These are phyloP conservation scores for Alternaria hordeiaustralica DNA, from an alignment of 2,329 filamentous ascomycete species.

Conservation along the genomic window DNA sequence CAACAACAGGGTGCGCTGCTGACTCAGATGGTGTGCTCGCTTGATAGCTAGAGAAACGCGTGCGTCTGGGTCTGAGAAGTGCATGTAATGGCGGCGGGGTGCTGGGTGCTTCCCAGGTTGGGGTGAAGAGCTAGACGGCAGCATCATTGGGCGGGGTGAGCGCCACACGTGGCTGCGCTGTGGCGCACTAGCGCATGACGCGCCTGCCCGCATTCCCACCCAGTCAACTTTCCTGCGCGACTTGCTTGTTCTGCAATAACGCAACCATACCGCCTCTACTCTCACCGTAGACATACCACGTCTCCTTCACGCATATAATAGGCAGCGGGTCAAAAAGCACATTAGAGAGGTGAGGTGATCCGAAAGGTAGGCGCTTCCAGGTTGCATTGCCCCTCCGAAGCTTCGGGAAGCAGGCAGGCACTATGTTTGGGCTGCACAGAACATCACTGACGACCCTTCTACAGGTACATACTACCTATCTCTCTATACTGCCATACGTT, in stretches of 20 bases:
- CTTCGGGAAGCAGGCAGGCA: conserved; percentile 23
- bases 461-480: neutral
- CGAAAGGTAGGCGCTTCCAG: neutral
- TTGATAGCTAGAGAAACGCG: too few relatives aligned
- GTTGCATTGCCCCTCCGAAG: conserved; percentile 6
- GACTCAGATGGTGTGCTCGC: too few relatives aligned
- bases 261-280: neutral
- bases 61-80: too few relatives aligned
- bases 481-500: neutral
- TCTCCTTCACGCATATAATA: neutral
- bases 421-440: neutral
- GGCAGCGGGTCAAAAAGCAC: too few relatives aligned
- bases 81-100: too few relatives aligned
- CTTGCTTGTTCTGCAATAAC: neutral
- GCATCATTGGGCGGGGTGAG: too few relatives aligned
- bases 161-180: conserved; percentile 4
- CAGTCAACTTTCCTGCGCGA: conserved; percentile 9
- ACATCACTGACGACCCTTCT: neutral
- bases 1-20: too few relatives aligned
- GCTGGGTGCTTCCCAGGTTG: too few relatives aligned
- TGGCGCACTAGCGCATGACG: conserved; percentile 20
- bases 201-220: neutral
- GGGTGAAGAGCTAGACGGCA: too few relatives aligned
- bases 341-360: too few relatives aligned
- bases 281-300: neutral